Evolutionary conservation across 169 alveolate species (phyloP), one percentile per base, ranked within the genome.

Genomic region (Eimeria acervulina): DNA sequence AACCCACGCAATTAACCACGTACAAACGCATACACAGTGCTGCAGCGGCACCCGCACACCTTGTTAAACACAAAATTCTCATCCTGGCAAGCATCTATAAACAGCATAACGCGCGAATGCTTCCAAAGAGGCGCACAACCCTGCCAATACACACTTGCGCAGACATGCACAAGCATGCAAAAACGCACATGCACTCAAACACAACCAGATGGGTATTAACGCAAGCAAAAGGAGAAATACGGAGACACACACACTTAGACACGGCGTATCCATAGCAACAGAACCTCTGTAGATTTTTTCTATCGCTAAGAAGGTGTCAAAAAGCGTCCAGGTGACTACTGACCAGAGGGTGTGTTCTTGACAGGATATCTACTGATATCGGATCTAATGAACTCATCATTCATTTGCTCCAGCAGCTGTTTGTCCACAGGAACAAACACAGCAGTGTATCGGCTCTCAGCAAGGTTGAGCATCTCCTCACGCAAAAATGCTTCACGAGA

Each of bases 401-500:
- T 83, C 70, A 83, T 59, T 36, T 83, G 91, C 74, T 83, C 91
- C 70, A 55, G 12, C 52, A 83, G 17, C 52, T 51, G 68, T 52
- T 59, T 26, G 91, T 83, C 91, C 33, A 83, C 91, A 63, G 91
- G 91, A 51, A 83, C 91, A 31, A 83, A 83, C 1, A 83, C 91
- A 55, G 91, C 91, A 55, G 91, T 83, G 91, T 83, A 83, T 8
- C 91, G 91, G 76, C 91, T 55, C 72, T 83, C 91, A 31, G 91
- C 91, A 33, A 33, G 74, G 72, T 83, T 51, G 52, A 83, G 74
- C 91, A 83, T 33, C 91, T 83, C 91, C 15, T 83, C 91, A 52
- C 91, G 91, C 91, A 83, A 28, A 51, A 44, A 83, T 33, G 91
- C 91, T 21, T 40, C 70, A 63, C 72, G 91, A 31, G 91, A 83